Evolutionary conservation across 176 grass and related monocot genomes (phyloP), one percentile per base, ranked within the genome.

Genomic region (Oryza officinalis): DNA sequence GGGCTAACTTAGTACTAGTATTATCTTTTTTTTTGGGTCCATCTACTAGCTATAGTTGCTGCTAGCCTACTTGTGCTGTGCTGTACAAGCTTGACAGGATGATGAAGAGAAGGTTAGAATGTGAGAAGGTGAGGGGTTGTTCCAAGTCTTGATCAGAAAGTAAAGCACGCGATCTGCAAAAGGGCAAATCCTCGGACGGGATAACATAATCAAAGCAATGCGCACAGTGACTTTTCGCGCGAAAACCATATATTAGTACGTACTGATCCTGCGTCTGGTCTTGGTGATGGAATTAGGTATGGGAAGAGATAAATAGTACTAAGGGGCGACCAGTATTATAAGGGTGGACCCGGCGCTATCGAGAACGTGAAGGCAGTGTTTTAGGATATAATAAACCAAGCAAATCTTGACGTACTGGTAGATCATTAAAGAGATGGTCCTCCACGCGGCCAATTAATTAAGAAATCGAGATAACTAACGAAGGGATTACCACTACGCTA

Each of bases 241-340:
- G 59, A 66, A 59, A 59, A 20, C 14, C 27, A 22, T 65, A 78
- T 46, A 31, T 5, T 44, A 30, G 8, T 64, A 17, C 40, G 20
- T 80, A 11, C 17, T 32, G 15, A 25, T 18, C 46, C 18, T 30
- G 13, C 6, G 0, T 2, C 31, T 63, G 6, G 44, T 31, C 23
- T 60, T 44, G 75, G 69, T 88, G 80, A 79, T 20, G 30, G 15
- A 67, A 26, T 88, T 88, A 79, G 80, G 86, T 88, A 73, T n/a
- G 20, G n/a, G 25, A 4, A 26, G 7, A 4, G 13, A 6, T 38
- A 22, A 27, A 77, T 66, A 28, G 67, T 61, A 22, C n/a, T 43
- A 18, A 2, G 15, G 50, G 41, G 28, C 23, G 0, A 27, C 10
- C 61, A 22, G 10, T 47, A 63, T 27, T 69, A 17, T 80, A 46